These are phyloP conservation scores for Groenewaldozyma tartarivorans DNA, from an alignment of 805 yeast genomes.

Conservation along the genomic window DNA sequence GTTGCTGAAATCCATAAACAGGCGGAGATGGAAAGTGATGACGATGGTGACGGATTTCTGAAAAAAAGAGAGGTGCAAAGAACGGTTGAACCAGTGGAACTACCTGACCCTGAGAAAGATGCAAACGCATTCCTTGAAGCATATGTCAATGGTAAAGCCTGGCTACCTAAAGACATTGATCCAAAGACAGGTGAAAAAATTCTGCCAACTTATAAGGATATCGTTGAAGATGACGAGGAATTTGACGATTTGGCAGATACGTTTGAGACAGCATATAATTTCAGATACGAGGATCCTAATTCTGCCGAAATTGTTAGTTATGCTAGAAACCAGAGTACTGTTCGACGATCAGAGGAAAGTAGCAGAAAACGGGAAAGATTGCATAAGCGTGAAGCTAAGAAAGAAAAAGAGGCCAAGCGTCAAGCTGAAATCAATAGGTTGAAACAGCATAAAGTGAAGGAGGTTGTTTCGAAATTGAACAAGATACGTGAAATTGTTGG, in stretches of 20 bases:
- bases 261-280: slow-evolving; percentile 88
- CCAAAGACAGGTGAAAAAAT: slow-evolving; percentile 39
- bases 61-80: slow-evolving; percentile 45
- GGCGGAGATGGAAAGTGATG: slow-evolving; percentile 35
- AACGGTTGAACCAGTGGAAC: slow-evolving; percentile 25
- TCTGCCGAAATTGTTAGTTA: slow-evolving; percentile 87
- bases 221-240: slow-evolving; percentile 46
- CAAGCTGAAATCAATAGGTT: slow-evolving; percentile 58
- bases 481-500: slow-evolving; percentile 64
- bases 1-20: slow-evolving; percentile 62
- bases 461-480: slow-evolving; percentile 61
- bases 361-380: slow-evolving; percentile 79
- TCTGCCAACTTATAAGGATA: slow-evolving; percentile 25
- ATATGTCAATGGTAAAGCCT: slow-evolving; percentile 69
- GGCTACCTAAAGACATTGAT: slow-evolving; percentile 73
- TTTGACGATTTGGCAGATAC: slow-evolving; percentile 88
- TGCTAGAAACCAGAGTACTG: slow-evolving; percentile 86
- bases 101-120: slow-evolving; percentile 62
- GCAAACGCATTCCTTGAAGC: slow-evolving; percentile 64
- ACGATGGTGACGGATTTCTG: slow-evolving; percentile 40
- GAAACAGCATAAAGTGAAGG: slow-evolving; percentile 66
- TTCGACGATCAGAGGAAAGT: slow-evolving; percentile 69
- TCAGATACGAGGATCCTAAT: slow-evolving; percentile 87
- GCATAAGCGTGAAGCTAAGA: slow-evolving; percentile 46
- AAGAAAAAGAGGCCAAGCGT: slow-evolving; percentile 42